Base-by-base conservation (phyloP, 495 filamentous ascomycete species). In the Penicillium coprophilum region DNA sequence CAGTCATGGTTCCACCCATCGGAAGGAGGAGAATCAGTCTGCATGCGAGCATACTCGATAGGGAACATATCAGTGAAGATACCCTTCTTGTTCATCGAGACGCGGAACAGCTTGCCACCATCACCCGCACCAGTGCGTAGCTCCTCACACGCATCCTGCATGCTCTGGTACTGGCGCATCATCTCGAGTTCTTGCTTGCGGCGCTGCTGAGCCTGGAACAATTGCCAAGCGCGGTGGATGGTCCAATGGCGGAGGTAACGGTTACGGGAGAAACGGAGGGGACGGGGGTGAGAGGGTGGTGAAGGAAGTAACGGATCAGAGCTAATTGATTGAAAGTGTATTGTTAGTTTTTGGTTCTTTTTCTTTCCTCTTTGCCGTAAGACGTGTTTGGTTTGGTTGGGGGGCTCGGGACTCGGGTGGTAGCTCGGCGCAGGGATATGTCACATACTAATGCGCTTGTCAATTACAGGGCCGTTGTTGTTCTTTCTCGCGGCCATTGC, bases 231-330 rank as follows among this genome's bases (percentile, higher is more conserved):
- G 61, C 94, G 91, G 77, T 97, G 92, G 78, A 99, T 97, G 50
- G 94, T 96, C 94, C 95, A 99, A 79, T 99, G 94, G 23, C 94
- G 89, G 61, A 97, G 87, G 76, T 84, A 82, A 52, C 94, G 88
- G 76, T 87, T 88, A 59, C 92, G 90, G 24, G 84, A 89, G 81
- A 96, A 87, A 58, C 89, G 84, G 59, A 97, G 82, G 3, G 92
- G 91, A 3, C 89, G 85, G 0, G 90, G 90, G 82, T 86, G 44
- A 79, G 70, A 34, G 84, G 82, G 70, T 89, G 85, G 52, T 71
- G 57, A 56, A 88, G 83, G 72, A 83, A 81, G 73, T 87, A 87
- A 64, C 83, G 81, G 67, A 88, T 88, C 19, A 82, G 55, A 21
- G 78, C 85, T 87, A 52, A 9, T 17, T 2, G 6, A 2, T 38